Base-by-base conservation (phyloP, 768 basidiomycete species). In the Mycena floridula region DNA sequence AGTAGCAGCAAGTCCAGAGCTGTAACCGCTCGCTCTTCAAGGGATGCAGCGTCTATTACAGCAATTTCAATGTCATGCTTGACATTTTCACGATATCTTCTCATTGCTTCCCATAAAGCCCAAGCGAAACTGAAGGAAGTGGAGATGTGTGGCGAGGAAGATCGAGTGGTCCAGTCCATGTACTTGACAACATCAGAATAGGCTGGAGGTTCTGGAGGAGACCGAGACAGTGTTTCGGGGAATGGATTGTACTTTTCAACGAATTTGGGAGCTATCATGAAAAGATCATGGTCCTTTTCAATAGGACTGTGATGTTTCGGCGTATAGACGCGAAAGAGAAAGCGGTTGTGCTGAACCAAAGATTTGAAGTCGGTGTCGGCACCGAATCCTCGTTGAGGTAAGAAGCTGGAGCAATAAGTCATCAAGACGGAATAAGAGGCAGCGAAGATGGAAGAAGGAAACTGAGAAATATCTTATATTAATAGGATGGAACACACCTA, bases 21-120 rank as follows among this genome's bases (percentile, higher is more conserved):
- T 12, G 86, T 87, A 7, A 77, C 71, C 23, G 81, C 77, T 49
- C 74, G 69, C 27, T 70, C 73, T 12, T 70, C 62, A 24, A 89
- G 61, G 42, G 77, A 73, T 38, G 64, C 65, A 3, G 83, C 77
- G 65, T 89, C 85, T 55, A 89, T 88, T 45, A 89, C 67, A 12
- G 87, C 86, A 49, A 89, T 86, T 59, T 89, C 75, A 23, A 89
- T 65, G 45, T 85, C 79, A 49, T 86, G 83, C 59, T 89, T 89
- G 43, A 87, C 64, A 28, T 79, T 80, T 27, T 70, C 63, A 52
- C 81, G 77, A 55, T 85, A 86, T n/a, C 87, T 77, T 45, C 83
- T 69, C 18, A 83, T 71, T 4, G 85, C 87, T 58, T 89, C 87
- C 85, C 85, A 89, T 27, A 89, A 70, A 7, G 85, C 79, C 87